Evolutionary conservation across 805 yeast genomes (phyloP).

Genomic region (Clavispora santaluciae): DNA sequence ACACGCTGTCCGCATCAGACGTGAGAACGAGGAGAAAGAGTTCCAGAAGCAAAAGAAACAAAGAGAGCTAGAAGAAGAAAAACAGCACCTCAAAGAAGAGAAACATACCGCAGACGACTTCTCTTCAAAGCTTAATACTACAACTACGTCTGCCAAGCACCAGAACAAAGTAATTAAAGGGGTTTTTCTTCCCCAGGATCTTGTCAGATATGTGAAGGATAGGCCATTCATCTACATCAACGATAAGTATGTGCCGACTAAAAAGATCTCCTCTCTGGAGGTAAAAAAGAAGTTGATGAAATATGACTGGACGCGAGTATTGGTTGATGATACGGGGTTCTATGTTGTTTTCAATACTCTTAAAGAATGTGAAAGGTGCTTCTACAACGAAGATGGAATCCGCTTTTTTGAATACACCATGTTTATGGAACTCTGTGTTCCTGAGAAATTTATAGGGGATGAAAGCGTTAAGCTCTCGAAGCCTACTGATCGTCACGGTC

Average conservation of each 20-base stretch:
- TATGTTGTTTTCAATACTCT: constrained; percentile 63
- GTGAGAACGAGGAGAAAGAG: constrained; percentile 33
- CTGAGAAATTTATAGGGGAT: constrained; percentile 33
- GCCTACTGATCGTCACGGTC: constrained; percentile 8
- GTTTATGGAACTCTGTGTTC: constrained; percentile 56
- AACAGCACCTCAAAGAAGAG: constrained; percentile 3
- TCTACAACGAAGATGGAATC: constrained; percentile 55
- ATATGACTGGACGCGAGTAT: constrained; percentile 62
- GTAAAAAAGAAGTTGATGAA: constrained; percentile 53
- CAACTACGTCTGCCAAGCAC: constrained; percentile 29
- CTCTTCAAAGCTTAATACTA: constrained; percentile 20
- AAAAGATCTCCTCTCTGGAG: constrained; percentile 48
- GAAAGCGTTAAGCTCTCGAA: constrained; percentile 4
- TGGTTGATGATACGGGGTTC: constrained; percentile 62
- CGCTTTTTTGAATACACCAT: constrained; percentile 43
- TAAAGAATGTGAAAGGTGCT: constrained; percentile 57
- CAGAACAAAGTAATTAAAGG: constrained; percentile 30
- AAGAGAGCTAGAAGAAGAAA: constrained; percentile 6
- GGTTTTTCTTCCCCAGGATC: constrained; percentile 43
- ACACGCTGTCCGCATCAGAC: constrained; percentile 19
- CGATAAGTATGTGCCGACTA: constrained; percentile 45
- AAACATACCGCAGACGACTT: constrained; percentile 1
- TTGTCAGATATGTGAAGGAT: constrained; percentile 46
- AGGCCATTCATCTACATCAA: constrained; percentile 56
- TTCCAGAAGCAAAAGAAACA: constrained; percentile 9